Evolutionary conservation across 345 rosid species (phyloP).

Genomic region (Clarkia xantiana): DNA sequence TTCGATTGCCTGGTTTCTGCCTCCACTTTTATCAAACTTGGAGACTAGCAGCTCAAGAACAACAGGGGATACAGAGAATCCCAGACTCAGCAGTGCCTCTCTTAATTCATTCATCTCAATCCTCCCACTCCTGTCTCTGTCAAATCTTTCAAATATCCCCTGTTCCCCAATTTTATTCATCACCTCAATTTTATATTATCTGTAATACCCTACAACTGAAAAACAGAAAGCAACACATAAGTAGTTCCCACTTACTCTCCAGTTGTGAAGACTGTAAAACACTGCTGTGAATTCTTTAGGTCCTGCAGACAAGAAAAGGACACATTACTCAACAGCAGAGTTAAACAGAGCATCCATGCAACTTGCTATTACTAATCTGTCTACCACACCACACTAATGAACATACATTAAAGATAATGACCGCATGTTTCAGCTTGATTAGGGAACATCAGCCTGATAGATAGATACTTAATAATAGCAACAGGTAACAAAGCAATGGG

Average conservation of each 20-base stretch:
- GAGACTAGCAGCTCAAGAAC: conserved; percentile 70
- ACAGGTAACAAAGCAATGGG: too few species aligned
- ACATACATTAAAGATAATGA: too few species aligned
- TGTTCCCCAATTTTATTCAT: conserved; percentile 10
- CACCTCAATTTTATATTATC: neutral
- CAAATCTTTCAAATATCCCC: conserved; percentile 75
- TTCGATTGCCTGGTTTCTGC: conserved; percentile 56
- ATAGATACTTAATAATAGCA: too few species aligned
- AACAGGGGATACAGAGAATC: conserved; percentile 60
- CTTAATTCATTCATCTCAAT: conserved; percentile 70
- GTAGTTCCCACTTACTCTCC: conserved; percentile 53
- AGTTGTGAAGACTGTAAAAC: conserved; percentile 86
- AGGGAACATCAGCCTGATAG: too few species aligned
- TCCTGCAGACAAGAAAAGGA: conserved; percentile 27
- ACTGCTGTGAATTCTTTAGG: conserved; percentile 71
- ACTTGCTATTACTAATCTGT: neutral
- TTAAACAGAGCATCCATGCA: neutral
- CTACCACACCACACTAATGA: too few species aligned
- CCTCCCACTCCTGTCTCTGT: conserved; percentile 75
- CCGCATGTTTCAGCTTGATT: too few species aligned
- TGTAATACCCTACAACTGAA: neutral
- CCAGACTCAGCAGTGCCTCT: conserved; percentile 73
- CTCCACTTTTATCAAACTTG: conserved; percentile 78
- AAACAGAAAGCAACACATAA: neutral
- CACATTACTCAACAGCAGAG: neutral